Base-by-base conservation (phyloP, 129 eudicot species). In the Arctium minus region DNA sequence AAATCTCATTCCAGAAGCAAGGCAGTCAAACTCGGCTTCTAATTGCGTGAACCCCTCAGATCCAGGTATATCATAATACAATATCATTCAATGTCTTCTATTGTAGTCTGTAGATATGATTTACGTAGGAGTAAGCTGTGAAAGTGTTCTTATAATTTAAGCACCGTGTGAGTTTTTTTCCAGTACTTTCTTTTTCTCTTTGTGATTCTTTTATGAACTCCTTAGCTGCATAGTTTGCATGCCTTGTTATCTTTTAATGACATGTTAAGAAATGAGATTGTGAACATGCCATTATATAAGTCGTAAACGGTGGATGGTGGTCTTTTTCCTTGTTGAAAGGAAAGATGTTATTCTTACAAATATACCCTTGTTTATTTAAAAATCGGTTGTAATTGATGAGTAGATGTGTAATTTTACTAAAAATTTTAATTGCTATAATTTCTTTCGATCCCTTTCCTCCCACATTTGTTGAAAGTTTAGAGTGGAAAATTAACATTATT, bases 1-100 rank as follows among this genome's bases (percentile, higher is more conserved):
- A 81, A 88, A 89, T 79, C 78, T 91, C 75, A 82, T 87, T 87
- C 86, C 90, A 29, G 91, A 87, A 65, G 30, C 89, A 76, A 31
- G 87, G 89, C 88, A 82, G 64, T 33, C 97, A 40, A 84, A 81
- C 88, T 81, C 92, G 83, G 90, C 87, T 40, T 85, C 81, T 76
- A 84, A 75, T 74, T 53, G 88, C 83, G 79, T 70, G 72, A 92
- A 81, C 76, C 89, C 94, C 48, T 80, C 83, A 1, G 97, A 91
- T 87, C 87, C 88, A 87, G 97, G 98, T 95, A 82, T 42, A 15
- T 70, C 67, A 12, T 44, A 46, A 72, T 53, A 72, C 17, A 22
- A 50, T 27, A 80, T 33, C 11, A 0, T 71, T 33, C 62, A 27
- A 6, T 65, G 29, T 17, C 4, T 3, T 74, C 32, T 74, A 40